Evolutionary conservation across 257 asterid species (phyloP).

Genomic region (Haberlea rhodopensis): DNA sequence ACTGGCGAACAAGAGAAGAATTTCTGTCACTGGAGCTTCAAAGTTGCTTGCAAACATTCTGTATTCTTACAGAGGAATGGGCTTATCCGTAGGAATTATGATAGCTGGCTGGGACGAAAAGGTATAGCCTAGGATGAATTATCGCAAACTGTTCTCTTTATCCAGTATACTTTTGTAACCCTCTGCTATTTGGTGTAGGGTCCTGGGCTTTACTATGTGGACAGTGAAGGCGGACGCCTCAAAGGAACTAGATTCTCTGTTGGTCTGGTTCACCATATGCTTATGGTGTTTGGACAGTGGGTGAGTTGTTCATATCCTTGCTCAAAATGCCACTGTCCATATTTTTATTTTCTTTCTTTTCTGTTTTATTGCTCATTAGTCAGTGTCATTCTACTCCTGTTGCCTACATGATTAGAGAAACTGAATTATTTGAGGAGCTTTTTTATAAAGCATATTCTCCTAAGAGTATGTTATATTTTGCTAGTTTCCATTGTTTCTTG

Average conservation of each 20-base stretch:
- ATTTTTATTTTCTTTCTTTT: neutral
- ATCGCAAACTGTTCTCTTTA: neutral
- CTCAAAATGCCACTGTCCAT: conserved; percentile 4
- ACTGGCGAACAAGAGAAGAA: conserved; percentile 92
- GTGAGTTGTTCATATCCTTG: conserved; percentile 39
- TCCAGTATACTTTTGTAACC: neutral
- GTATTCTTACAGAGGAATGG: conserved; percentile 95
- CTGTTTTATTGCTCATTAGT: neutral
- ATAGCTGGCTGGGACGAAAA: conserved; percentile 99
- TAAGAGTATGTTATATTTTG: neutral
- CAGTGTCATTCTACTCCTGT: neutral
- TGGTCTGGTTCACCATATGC: conserved; percentile 98
- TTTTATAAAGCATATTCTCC: neutral
- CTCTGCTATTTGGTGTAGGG: conserved; percentile 53
- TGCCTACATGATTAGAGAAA: neutral
- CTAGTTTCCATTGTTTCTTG: neutral
- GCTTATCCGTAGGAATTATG: conserved; percentile 94
- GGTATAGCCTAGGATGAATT: conserved; percentile 45
- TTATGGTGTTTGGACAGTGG: conserved; percentile 90
- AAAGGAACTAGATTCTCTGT: conserved; percentile 94
- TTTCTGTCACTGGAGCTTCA: conserved; percentile 91
- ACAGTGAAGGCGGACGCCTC: conserved; percentile 96
- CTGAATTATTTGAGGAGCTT: neutral
- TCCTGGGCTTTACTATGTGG: conserved; percentile 90
- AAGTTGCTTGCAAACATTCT: conserved; percentile 86